A percentile compares a stretch with the other conserved stretches of the same genome.
phyloP scores from a whole-genome alignment of 176 grass and related monocot genomes.

The Tuctoria greenei region DNA sequence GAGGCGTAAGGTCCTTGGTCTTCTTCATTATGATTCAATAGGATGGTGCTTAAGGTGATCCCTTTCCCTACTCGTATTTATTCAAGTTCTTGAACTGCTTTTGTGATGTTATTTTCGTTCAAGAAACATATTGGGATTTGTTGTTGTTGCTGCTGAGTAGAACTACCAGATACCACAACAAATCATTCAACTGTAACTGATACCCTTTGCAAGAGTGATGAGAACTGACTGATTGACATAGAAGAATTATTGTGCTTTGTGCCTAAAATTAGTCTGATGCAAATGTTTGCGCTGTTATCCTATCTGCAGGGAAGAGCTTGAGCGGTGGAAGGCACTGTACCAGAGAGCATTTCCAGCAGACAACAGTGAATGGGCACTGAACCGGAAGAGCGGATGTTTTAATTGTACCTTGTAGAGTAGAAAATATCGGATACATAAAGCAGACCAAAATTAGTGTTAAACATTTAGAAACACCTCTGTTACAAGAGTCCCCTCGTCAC shows the following conservation, averaged over 20 bases:
- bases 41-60: slow-evolving; percentile 69
- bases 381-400: slow-evolving; percentile 34
- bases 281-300: slow-evolving; percentile 11
- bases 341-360: slow-evolving; percentile 70
- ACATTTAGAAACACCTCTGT: slow-evolving; percentile 37
- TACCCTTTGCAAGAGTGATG: background rate
- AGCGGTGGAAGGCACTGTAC: slow-evolving; percentile 75
- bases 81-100: slow-evolving; percentile 20
- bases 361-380: slow-evolving; percentile 55
- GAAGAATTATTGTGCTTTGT: background rate
- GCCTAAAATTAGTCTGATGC: background rate
- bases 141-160: background rate
- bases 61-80: slow-evolving; percentile 13
- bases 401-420: slow-evolving; percentile 30
- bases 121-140: background rate
- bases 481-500: slow-evolving; percentile 16
- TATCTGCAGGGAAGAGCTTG: slow-evolving; percentile 82
- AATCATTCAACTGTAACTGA: background rate
- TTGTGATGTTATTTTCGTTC: background rate
- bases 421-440: slow-evolving; percentile 34
- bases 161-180: background rate
- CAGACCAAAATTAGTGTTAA: slow-evolving; percentile 36
- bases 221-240: background rate
- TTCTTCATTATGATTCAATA: slow-evolving; percentile 98
- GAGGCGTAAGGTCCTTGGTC: slow-evolving; percentile 70